A percentile compares a stretch with the other conserved stretches of the same genome.
phyloP scores from a whole-genome alignment of 2,329 filamentous ascomycete species.

The Beauveria brongniartii region DNA sequence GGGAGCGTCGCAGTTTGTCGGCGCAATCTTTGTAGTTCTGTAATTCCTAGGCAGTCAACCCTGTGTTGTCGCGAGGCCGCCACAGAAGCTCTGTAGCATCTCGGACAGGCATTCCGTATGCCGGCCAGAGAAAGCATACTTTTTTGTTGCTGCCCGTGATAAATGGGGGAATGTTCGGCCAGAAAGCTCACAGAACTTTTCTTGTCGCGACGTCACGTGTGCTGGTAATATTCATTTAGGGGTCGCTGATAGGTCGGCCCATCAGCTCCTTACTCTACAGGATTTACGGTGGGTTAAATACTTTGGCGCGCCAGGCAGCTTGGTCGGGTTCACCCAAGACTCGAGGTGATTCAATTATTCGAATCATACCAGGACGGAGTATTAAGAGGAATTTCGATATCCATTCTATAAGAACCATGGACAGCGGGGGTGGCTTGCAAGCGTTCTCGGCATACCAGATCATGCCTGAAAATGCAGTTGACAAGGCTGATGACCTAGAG shows the following conservation, averaged over 20 bases:
- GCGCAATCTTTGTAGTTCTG: background rate
- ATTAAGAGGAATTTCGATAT: too few relatives aligned
- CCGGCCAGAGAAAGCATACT: conserved; percentile 5
- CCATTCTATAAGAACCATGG: too few relatives aligned
- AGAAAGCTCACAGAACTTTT: conserved; percentile 1
- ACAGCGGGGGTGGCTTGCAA: too few relatives aligned
- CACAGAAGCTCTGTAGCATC: conserved; percentile 3
- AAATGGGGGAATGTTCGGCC: background rate
- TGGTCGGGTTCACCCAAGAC: too few relatives aligned
- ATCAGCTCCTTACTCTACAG: background rate
- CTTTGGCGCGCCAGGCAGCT: too few relatives aligned
- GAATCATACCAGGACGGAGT: too few relatives aligned
- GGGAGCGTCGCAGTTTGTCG: background rate
- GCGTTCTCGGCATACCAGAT: too few relatives aligned
- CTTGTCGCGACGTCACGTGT: conserved; percentile 8
- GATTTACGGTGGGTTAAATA: too few relatives aligned
- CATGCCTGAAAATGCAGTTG: too few relatives aligned
- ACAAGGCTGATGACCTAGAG: too few relatives aligned
- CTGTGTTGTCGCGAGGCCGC: background rate
- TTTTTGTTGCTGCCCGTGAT: background rate
- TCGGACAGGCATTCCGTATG: conserved; percentile 4
- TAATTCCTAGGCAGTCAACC: background rate
- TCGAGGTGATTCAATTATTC: too few relatives aligned
- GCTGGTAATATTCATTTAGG: conserved; percentile 7
- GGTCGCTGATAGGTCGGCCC: conserved; percentile 9